phyloP scores from a whole-genome alignment of 2,329 filamentous ascomycete genomes.

The Xylariaceae sp. region DNA sequence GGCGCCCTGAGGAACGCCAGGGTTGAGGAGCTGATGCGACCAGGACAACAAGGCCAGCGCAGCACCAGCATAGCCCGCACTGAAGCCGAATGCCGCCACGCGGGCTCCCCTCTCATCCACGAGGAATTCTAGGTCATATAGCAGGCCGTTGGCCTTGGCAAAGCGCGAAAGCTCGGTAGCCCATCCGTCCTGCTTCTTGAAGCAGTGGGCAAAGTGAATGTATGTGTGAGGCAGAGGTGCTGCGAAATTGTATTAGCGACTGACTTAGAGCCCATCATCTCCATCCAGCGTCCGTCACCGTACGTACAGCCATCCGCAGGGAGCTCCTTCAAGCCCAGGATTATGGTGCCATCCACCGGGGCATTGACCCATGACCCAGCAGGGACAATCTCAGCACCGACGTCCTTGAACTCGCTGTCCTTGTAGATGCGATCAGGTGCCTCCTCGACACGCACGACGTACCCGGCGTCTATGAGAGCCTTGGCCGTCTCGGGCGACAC shows the following conservation, averaged over 20 bases:
- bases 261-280: no score
- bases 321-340: conserved; percentile 11
- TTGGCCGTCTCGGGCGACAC: conserved; percentile 8
- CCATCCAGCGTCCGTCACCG: not conserved
- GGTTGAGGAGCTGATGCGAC: conserved; percentile 8
- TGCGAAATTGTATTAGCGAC: conserved; percentile 1
- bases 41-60: conserved; percentile 8
- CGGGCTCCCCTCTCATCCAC: conserved; percentile 1
- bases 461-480: conserved; percentile 7
- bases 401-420: conserved; percentile 5
- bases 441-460: conserved; percentile 3
- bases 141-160: conserved; percentile 2
- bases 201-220: conserved; percentile 5
- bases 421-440: conserved; percentile 3
- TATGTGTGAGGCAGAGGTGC: conserved; percentile 1
- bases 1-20: conserved; percentile 2
- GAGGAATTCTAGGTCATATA: conserved; percentile 10
- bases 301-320: conserved; percentile 1
- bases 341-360: conserved; percentile 4
- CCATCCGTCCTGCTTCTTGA: conserved; percentile 7
- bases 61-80: conserved; percentile 6
- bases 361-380: conserved; percentile 6
- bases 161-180: conserved; percentile 7
- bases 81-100: conserved; percentile 9
- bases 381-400: conserved; percentile 6